Conservation (phyloP, 805 yeast species). For the Cyberlindnera maritima region DNA sequence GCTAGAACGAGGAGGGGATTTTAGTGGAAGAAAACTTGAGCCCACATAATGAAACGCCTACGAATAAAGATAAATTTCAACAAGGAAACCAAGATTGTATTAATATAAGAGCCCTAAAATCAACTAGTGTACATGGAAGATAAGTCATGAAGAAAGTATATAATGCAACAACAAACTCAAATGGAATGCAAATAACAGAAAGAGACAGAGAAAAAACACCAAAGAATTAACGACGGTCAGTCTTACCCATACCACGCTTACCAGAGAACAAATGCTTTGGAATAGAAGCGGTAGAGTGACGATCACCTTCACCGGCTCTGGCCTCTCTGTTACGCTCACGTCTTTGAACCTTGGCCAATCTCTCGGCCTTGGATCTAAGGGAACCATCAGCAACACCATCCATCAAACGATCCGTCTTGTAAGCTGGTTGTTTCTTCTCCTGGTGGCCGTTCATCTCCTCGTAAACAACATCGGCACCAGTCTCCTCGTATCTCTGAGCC, state of each 20-base stretch:
- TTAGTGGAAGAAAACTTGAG: conserved; percentile 4
- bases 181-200: neutral
- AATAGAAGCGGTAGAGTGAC: conserved; percentile 78
- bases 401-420: conserved; percentile 75
- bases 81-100: conserved; percentile 53
- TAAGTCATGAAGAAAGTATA: conserved; percentile 30
- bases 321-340: conserved; percentile 91
- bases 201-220: neutral
- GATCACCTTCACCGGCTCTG: conserved; percentile 93
- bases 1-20: conserved; percentile 28
- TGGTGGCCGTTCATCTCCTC: conserved; percentile 26
- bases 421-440: conserved; percentile 31
- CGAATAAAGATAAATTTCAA: too few relatives aligned
- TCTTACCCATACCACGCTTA: conserved; percentile 93
- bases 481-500: conserved; percentile 38
- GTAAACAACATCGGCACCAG: conserved; percentile 67
- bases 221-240: conserved; percentile 70
- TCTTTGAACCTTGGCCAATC: conserved; percentile 85
- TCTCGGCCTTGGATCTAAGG: conserved; percentile 77
- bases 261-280: conserved; percentile 96
- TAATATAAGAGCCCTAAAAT: conserved; percentile 6
- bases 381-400: conserved; percentile 86
- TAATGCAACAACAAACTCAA: conserved; percentile 23
- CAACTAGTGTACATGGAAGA: conserved; percentile 2
- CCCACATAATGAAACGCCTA: conserved; percentile 47